Base-by-base conservation (phyloP, 2,329 filamentous ascomycete species). In the Botrytis fragariae region DNA sequence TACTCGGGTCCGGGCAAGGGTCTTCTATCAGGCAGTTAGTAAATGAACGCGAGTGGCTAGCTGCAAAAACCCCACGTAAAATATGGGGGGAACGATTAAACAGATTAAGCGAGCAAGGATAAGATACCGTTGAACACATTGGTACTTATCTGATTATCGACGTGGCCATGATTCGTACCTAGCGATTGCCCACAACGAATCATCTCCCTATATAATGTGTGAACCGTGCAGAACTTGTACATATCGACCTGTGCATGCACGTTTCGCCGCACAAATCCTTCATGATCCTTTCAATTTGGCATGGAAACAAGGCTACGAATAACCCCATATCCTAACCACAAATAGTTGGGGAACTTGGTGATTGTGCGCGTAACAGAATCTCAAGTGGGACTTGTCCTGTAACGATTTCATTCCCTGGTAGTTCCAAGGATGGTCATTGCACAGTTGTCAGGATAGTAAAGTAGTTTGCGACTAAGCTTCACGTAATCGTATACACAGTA, bases 81-180 rank as follows among this genome's bases (percentile, higher is more conserved):
- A 67, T 54, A 39, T 54, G 45, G 64, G 45, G 45, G 45, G 45
- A 12, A 14, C 9, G 14, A 54, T 39, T 25, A 22, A 69, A 44
- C 12, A 6, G 37, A 22, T 37, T 22, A 62, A 62, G 39, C 60
- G 37, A 39, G 29, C 63, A 65, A 68, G 65, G 65, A 57, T 68
- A 35, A 68, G 64, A n/a, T 54, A 51, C 25, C 2, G 64, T 29
- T 54, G 25, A 35, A n/a, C 44, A 57, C 48, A 20, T 57, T 69
- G 22, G 48, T 57, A 69, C 48, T 59, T 69, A 69, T 69, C 65
- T 69, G 65, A n/a, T 68, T 69, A 69, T 57, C 35, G 48, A 69
- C 65, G 65, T 69, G 65, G 51, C 65, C 65, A 32, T 45, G n/a
- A 63, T 44, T 63, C 61, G 42, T 16, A 54, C n/a, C 35, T 57